Conservation (phyloP, 345 rosid species). For the Populus deltoides region DNA sequence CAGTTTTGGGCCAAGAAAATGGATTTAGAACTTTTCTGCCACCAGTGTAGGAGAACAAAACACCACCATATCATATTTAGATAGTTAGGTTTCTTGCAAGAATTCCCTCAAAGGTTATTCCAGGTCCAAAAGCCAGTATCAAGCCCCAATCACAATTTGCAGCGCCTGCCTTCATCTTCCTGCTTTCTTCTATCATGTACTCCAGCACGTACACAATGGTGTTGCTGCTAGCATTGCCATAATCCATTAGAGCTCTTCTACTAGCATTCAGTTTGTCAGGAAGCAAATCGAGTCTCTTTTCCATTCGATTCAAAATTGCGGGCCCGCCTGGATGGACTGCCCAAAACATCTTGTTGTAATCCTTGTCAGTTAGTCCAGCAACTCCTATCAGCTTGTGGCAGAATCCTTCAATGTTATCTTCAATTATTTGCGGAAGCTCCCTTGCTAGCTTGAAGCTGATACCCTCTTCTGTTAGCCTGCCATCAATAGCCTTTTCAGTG, state of each 20-base stretch:
- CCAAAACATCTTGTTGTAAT: slow-evolving; percentile 83
- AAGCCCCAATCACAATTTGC: slow-evolving; percentile 64
- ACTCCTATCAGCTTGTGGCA: slow-evolving; percentile 56
- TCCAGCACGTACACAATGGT: slow-evolving; percentile 87
- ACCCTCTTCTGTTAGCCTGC: slow-evolving; percentile 86
- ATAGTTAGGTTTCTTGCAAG: slow-evolving; percentile 74
- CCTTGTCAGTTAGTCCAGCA: slow-evolving; percentile 40
- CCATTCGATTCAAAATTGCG: slow-evolving; percentile 82
- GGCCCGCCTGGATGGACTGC: slow-evolving; percentile 99
- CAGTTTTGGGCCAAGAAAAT: not conserved
- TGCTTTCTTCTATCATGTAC: slow-evolving; percentile 80
- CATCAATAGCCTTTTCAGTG: slow-evolving; percentile 78
- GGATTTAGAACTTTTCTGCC: not conserved
- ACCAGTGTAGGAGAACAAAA: not conserved
- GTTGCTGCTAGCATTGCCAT: slow-evolving; percentile 93
- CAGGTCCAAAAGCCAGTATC: slow-evolving; percentile 93
- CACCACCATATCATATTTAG: slow-evolving; percentile 1
- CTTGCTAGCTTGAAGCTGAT: slow-evolving; percentile 81
- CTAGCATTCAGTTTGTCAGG: slow-evolving; percentile 82
- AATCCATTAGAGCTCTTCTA: slow-evolving; percentile 82
- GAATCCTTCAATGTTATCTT: slow-evolving; percentile 80
- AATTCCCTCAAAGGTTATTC: slow-evolving; percentile 95
- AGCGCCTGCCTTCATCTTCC: slow-evolving; percentile 33
- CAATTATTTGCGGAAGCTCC: slow-evolving; percentile 92
- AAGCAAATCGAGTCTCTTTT: slow-evolving; percentile 63